Evolutionary conservation across 2,329 filamentous ascomycete genomes (phyloP).

Genomic region (Rutstroemia sydowiana): DNA sequence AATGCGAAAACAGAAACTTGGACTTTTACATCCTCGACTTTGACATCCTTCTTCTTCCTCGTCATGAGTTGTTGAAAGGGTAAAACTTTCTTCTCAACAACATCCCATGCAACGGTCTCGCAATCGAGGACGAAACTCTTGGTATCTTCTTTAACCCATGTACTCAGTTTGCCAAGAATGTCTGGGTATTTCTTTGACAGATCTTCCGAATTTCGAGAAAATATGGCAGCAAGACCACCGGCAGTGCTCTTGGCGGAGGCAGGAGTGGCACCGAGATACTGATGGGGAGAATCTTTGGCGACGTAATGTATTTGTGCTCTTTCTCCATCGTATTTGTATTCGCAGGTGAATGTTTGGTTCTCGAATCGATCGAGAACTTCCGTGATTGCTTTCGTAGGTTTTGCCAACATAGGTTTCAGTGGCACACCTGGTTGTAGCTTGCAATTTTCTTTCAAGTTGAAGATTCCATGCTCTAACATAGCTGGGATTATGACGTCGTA

Average conservation of each 20-base stretch:
- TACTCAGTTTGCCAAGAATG: slow-evolving; percentile 77
- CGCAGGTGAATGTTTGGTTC: slow-evolving; percentile 90
- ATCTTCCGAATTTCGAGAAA: slow-evolving; percentile 95
- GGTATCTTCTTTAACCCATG: slow-evolving; percentile 84
- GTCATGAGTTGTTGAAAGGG: slow-evolving; percentile 99
- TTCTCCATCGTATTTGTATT: slow-evolving; percentile 98
- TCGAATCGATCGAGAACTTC: slow-evolving; percentile 97
- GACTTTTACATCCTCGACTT: slow-evolving; percentile 88
- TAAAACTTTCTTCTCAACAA: slow-evolving; percentile 87
- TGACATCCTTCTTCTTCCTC: slow-evolving; percentile 93
- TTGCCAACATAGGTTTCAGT: slow-evolving; percentile 96
- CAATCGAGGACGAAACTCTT: slow-evolving; percentile 98
- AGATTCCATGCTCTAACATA: slow-evolving; percentile 79
- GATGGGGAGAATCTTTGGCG: slow-evolving; percentile 65
- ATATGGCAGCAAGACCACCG: slow-evolving; percentile 77
- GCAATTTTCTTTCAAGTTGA: slow-evolving; percentile 74
- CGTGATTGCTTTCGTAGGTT: slow-evolving; percentile 95
- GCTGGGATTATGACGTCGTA: slow-evolving; percentile 93
- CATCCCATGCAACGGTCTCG: slow-evolving; percentile 95
- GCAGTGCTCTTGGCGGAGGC: slow-evolving; percentile 48
- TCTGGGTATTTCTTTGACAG: slow-evolving; percentile 97
- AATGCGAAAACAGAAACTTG: slow-evolving; percentile 97
- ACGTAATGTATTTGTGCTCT: slow-evolving; percentile 98
- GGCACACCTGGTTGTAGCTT: slow-evolving; percentile 90
- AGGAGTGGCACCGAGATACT: slow-evolving; percentile 56